Evolutionary conservation across 495 filamentous ascomycete genomes (phyloP), one percentile per base, ranked within the genome.

Genomic region (Hapsidospora chrysogenum): DNA sequence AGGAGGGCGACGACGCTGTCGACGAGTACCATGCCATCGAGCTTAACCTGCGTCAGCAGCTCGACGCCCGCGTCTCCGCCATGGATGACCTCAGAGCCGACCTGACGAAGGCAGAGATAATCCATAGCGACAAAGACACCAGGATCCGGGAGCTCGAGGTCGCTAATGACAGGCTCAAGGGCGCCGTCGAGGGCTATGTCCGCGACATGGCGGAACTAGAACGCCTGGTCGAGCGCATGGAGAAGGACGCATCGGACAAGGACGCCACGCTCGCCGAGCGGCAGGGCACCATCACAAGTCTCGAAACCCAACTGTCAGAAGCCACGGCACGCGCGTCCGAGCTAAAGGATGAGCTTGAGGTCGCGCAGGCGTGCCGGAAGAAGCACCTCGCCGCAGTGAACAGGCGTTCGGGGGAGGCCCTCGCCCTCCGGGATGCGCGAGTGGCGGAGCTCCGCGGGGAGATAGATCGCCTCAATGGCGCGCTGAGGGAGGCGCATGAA

Each of bases 121-220:
- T 63, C 45, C n/a, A n/a, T n/a, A 54, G 58, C 30, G 61, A 66
- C 4, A 55, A 74, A 10, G 64, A 72, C 20, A 50, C 45, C 3
- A 58, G 71, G 34, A 60, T 70, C 32, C 50, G 60, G 2, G 75
- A 78, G 25, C 64, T 78, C 17, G 63, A 70, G 11, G 41, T 66
- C 9, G 64, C 66, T 18, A 63, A 80, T 36, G 64, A 71, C 36
- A 63, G 71, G 19, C 60, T 85, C 17, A 70, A 68, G 41, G 46
- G 54, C 17, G 76, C 80, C 1, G 62, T 82, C 0, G 60, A 70
- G 13, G 61, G 62, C 9, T 85, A 85, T 45, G 60, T 66, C 7
- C 51, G 61, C 6, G 84, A 92, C 36, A 60, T 82, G 2, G 56
- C 56, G 13, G 58, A 64, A 31, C 61, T 85, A 0, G 76, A 85